A percentile compares a stretch with the other conserved stretches of the same genome.
Conservation (phyloP, 1,284 basidiomycete genomes). For the Pholiota adiposa region DNA sequence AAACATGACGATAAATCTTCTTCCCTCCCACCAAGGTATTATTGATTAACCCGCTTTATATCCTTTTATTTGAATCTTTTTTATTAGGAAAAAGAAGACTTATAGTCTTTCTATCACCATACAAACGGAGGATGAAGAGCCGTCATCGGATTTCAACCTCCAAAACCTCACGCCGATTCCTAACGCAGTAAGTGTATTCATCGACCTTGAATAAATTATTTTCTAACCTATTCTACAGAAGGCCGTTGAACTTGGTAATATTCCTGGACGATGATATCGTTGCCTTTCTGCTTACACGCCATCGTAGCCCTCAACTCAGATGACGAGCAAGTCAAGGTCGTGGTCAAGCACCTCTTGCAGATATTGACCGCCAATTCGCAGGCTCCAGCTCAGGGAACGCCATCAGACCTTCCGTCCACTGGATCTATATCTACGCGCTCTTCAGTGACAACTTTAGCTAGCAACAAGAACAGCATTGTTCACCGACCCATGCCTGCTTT, state of each 20-base stretch:
- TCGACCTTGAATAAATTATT: neutral
- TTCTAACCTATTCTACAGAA: neutral
- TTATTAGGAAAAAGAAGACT: conserved; percentile 5
- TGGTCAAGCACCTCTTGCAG: conserved; percentile 5
- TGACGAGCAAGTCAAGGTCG: conserved; percentile 14
- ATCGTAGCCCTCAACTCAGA: neutral
- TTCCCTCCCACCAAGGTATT: neutral
- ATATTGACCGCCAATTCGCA: neutral
- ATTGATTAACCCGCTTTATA: neutral
- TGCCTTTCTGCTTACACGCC: neutral
- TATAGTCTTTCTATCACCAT: conserved; percentile 13
- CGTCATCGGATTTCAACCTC: neutral
- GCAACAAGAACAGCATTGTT: neutral
- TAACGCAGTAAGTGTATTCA: neutral
- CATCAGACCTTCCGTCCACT: neutral
- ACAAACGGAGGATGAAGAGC: conserved; percentile 1
- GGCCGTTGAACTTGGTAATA: conserved; percentile 1
- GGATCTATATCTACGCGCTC: conserved; percentile 10
- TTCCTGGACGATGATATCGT: neutral
- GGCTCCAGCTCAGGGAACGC: neutral
- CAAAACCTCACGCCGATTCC: neutral
- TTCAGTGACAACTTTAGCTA: neutral
- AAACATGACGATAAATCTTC: neutral
- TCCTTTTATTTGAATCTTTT: neutral
- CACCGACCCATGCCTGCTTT: conserved; percentile 8